Base-by-base conservation (phyloP, 2,329 filamentous ascomycete species). In the Harringtonia aguacate region DNA sequence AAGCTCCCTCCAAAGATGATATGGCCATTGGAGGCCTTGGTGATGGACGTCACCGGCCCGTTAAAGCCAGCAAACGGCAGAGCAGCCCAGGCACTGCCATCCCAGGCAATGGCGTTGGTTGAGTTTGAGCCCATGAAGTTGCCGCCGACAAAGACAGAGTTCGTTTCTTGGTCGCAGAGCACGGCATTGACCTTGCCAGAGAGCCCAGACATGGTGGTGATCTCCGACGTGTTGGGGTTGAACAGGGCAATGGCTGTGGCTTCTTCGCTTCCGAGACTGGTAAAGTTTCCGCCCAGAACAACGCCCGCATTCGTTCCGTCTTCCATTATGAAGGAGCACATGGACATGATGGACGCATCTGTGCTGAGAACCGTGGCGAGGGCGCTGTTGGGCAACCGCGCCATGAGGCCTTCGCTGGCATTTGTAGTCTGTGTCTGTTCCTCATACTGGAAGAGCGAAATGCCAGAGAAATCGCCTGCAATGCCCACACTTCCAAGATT, bases 41-140 rank as follows among this genome's bases (percentile, higher is more conserved):
- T 73, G 53, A 98, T 97, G 31, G 89, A 84, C 49, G 78, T 77
- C 41, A 98, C 88, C 3, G 86, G 86, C 22, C 89, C 89, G 63
- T 97, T 97, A 65, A 98, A 94, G 20, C 94, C 94, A 34, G 81
- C 79, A 66, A 98, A 98, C 3, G 90, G 84, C 45, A 98, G 66
- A 55, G 86, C 84, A 18, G 75, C 75, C 82, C 86, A 95, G 39
- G 76, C 79, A 27, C 68, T 74, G 22, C 69, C 69, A 21, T 74
- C 70, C 87, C 87, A 97, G 13, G 84, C 77, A 53, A 95, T 82
- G 7, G 90, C 94, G 60, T 98, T 97, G 22, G 83, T 86, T 8
- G 88, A 92, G 57, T 92, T 86, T 31, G 69, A 74, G 35, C 79
- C 81, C 45, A 75, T 79, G 59, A 98, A 95, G 48, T 79, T 82